These are phyloP conservation scores for Carallia brachiata DNA, from an alignment of 345 rosid genomes.

Conservation along the genomic window DNA sequence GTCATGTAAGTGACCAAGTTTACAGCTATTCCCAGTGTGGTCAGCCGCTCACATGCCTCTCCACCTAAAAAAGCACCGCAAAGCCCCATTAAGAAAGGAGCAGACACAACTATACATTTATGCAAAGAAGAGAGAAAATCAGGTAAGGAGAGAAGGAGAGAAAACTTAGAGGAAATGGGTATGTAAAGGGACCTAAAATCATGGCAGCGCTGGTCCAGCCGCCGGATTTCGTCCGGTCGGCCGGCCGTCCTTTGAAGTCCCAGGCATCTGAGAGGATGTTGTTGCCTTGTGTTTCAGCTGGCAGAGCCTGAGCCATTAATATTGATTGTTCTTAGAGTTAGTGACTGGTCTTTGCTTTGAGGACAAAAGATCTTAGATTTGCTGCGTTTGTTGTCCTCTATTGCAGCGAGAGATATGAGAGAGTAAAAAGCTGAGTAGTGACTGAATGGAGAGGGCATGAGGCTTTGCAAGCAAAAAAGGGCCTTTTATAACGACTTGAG, in stretches of 20 bases:
- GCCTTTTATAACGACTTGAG: no score
- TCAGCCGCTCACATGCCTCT: conserved; percentile 83
- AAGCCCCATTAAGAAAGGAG: no score
- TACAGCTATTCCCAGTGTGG: conserved; percentile 90
- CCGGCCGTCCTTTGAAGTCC: conserved; percentile 85
- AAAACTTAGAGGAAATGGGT: neutral
- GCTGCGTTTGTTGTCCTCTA: no score
- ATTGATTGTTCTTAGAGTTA: neutral
- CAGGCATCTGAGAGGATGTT: conserved; percentile 73
- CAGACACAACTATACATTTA: no score
- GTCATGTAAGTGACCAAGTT: conserved; percentile 92
- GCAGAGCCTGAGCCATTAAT: conserved; percentile 39
- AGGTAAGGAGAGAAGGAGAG: neutral
- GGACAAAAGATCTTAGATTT: no score
- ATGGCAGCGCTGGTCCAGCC: conserved; percentile 94
- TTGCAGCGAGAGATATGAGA: no score
- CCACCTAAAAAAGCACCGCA: conserved; percentile 39
- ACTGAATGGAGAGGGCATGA: no score
- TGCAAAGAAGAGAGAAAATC: neutral
- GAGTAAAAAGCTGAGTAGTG: no score
- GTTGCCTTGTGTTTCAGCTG: conserved; percentile 38
- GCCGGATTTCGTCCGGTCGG: conserved; percentile 62
- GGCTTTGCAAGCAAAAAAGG: no score
- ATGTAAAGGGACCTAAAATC: conserved; percentile 66
- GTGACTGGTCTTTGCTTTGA: no score